Percentiles rank a stretch among this genome's conserved stretches.
Evolutionary conservation across 2,329 filamentous ascomycete genomes (phyloP).

Genomic region (Fragosphaeria purpurea): DNA sequence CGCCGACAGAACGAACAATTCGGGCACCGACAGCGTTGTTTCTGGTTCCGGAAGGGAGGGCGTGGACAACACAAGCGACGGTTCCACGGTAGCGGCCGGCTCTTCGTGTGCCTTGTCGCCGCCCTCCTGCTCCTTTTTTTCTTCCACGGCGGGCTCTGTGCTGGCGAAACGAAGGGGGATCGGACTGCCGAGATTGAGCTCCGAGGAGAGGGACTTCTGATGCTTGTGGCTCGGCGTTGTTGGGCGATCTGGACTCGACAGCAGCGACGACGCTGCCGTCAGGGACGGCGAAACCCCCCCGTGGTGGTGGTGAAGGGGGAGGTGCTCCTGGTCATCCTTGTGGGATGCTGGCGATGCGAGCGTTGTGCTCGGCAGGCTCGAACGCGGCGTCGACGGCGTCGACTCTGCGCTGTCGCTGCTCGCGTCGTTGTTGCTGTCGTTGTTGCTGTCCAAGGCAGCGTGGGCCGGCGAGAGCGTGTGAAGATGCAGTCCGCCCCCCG

Average conservation of each 20-base stretch:
- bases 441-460: neutral
- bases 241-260: neutral
- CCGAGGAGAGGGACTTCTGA: neutral
- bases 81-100: neutral
- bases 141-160: too few species aligned
- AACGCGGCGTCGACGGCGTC: too few species aligned
- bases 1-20: constrained; percentile 25
- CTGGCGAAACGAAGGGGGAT: neutral
- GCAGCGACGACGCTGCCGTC: neutral
- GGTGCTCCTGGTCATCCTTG: too few species aligned
- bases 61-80: too few species aligned
- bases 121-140: too few species aligned
- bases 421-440: neutral
- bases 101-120: neutral
- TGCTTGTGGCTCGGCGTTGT: neutral
- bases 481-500: neutral
- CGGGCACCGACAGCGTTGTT: constrained; percentile 9
- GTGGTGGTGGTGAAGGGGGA: too few species aligned
- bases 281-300: neutral
- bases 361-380: neutral
- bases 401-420: too few species aligned
- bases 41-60: too few species aligned
- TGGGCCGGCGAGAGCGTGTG: neutral
- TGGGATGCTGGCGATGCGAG: neutral
- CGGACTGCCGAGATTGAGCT: neutral